Percentiles rank a stretch among this genome's conserved stretches.
phyloP scores from a whole-genome alignment of 306 rosid species.

The Cicer judaicum region DNA sequence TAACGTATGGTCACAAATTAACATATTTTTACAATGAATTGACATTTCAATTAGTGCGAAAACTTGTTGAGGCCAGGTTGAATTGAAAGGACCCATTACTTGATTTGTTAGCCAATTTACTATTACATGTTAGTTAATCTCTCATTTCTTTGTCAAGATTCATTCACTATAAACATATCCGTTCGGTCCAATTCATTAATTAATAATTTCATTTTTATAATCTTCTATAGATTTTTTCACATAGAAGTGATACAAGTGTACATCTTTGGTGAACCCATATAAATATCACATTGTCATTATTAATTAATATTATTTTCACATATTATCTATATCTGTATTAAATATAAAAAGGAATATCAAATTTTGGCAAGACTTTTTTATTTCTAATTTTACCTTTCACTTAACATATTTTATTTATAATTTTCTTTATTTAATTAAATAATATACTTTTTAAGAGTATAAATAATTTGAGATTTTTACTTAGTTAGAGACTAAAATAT shows the following conservation, averaged over 20 bases:
- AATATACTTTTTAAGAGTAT: too few species aligned
- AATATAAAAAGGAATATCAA: too few species aligned
- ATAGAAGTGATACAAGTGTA: slow-evolving; percentile 6
- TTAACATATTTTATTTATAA: too few species aligned
- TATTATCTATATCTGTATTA: too few species aligned
- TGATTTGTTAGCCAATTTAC: slow-evolving; percentile 1
- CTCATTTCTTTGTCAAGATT: neutral
- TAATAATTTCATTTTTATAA: neutral
- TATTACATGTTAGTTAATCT: neutral
- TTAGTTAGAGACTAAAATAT: too few species aligned
- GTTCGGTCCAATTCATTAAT: slow-evolving; percentile 15
- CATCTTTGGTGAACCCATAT: slow-evolving; percentile 13
- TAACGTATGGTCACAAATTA: neutral
- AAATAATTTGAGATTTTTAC: too few species aligned
- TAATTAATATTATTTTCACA: too few species aligned
- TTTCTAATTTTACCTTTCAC: too few species aligned
- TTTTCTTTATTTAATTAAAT: too few species aligned
- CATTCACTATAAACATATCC: neutral
- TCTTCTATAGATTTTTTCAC: neutral
- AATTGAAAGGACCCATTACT: neutral
- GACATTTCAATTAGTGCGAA: neutral
- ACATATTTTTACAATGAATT: too few species aligned
- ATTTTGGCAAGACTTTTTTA: too few species aligned
- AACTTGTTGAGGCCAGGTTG: neutral
- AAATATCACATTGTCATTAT: neutral